Evolutionary conservation across 306 rosid genomes (phyloP).

Genomic region (Hylodesmum podocarpum): DNA sequence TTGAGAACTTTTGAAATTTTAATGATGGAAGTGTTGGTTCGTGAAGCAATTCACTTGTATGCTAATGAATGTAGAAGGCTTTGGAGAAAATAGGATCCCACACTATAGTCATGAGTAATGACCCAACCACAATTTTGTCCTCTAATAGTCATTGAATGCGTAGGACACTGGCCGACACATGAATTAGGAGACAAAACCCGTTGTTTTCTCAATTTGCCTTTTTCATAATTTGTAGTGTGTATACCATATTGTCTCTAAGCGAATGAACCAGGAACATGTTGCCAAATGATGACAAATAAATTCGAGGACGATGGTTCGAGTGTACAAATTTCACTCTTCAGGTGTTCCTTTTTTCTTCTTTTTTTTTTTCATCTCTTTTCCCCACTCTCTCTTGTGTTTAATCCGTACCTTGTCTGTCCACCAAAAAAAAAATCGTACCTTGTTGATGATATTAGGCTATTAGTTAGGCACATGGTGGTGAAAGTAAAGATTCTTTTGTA

Average conservation of each 20-base stretch:
- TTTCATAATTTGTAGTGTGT: background rate
- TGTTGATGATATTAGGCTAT: too few species aligned
- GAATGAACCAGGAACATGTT: background rate
- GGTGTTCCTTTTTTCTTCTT: background rate
- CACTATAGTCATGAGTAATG: background rate
- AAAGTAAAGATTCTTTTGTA: background rate
- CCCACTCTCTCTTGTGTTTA: background rate
- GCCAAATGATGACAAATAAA: slow-evolving; percentile 22
- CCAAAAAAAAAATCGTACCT: too few species aligned
- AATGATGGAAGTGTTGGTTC: slow-evolving; percentile 31
- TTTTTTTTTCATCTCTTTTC: background rate
- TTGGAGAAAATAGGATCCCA: slow-evolving; percentile 33
- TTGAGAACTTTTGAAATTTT: slow-evolving; percentile 2
- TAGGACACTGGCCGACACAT: slow-evolving; percentile 38
- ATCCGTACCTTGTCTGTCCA: background rate
- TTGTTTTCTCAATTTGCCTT: slow-evolving; percentile 32
- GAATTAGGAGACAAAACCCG: slow-evolving; percentile 46
- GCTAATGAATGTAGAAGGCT: slow-evolving; percentile 20
- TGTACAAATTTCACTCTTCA: background rate
- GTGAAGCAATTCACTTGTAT: slow-evolving; percentile 23
- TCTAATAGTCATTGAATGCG: slow-evolving; percentile 2
- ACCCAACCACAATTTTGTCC: slow-evolving; percentile 30
- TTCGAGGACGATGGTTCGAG: background rate
- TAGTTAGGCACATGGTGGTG: background rate
- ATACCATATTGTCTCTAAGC: slow-evolving; percentile 4